Percentiles rank a stretch among this genome's conserved stretches.
These are phyloP conservation scores for Colletotrichum aenigma DNA, from an alignment of 2,329 filamentous ascomycete species.

Conservation along the genomic window DNA sequence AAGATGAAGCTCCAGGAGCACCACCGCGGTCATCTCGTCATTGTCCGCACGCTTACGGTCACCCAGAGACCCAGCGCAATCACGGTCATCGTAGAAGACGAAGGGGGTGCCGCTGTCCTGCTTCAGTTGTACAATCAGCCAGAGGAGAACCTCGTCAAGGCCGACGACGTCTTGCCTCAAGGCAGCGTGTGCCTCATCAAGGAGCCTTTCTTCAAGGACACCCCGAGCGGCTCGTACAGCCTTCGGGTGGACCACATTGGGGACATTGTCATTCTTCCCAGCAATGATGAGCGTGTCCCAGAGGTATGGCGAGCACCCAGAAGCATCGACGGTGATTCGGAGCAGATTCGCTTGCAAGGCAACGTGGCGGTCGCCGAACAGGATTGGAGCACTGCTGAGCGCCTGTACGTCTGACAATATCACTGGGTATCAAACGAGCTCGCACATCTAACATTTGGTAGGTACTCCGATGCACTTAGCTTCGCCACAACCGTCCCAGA, in stretches of 20 bases:
- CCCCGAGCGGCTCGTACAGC: slow-evolving; percentile 40
- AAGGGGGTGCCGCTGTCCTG: slow-evolving; percentile 34
- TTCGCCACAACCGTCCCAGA: slow-evolving; percentile 38
- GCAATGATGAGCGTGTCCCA: slow-evolving; percentile 42
- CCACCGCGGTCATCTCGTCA: slow-evolving; percentile 25
- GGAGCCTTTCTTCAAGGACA: slow-evolving; percentile 55
- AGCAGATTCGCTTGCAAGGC: slow-evolving; percentile 30
- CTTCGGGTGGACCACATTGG: slow-evolving; percentile 58
- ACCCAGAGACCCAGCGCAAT: slow-evolving; percentile 21
- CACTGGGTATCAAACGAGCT: background rate
- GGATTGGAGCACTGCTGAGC: slow-evolving; percentile 32
- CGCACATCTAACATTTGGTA: slow-evolving; percentile 19
- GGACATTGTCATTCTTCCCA: slow-evolving; percentile 46
- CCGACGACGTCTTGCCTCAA: slow-evolving; percentile 35
- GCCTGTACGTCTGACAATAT: slow-evolving; percentile 29
- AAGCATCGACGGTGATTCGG: slow-evolving; percentile 14
- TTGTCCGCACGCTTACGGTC: slow-evolving; percentile 24
- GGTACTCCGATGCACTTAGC: slow-evolving; percentile 40
- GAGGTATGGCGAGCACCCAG: slow-evolving; percentile 32
- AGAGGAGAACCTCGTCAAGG: slow-evolving; percentile 34
- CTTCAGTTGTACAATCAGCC: slow-evolving; percentile 48
- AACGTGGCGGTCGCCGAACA: slow-evolving; percentile 33
- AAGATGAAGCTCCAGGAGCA: slow-evolving; percentile 33
- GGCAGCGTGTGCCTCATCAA: slow-evolving; percentile 50
- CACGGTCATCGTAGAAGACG: slow-evolving; percentile 42